Evolutionary conservation across 768 basidiomycete species (phyloP).

Genomic region (Tricholoma terreum): DNA sequence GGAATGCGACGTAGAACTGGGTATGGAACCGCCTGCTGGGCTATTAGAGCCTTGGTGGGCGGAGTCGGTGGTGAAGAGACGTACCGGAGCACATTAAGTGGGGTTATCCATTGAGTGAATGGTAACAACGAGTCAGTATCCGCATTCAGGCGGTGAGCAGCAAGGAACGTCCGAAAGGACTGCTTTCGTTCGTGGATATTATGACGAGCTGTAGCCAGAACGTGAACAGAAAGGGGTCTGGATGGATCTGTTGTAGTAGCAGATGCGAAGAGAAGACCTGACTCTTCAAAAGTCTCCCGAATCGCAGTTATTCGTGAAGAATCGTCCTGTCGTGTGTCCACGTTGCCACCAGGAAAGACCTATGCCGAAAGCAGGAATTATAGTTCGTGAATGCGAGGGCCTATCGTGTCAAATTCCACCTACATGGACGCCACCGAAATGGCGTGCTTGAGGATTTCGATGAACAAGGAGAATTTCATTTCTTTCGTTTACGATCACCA

Average conservation of each 20-base stretch:
- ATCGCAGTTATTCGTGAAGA: slow-evolving; percentile 62
- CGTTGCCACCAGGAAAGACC: slow-evolving; percentile 80
- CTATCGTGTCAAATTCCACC: slow-evolving; percentile 19
- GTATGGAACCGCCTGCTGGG: slow-evolving; percentile 64
- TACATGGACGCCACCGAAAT: slow-evolving; percentile 69
- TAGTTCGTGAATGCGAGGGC: background rate
- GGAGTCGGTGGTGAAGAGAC: background rate
- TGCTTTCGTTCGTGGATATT: slow-evolving; percentile 52
- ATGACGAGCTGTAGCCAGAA: slow-evolving; percentile 52
- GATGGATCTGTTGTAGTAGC: slow-evolving; percentile 14
- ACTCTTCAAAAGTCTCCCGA: slow-evolving; percentile 76
- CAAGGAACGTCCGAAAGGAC: slow-evolving; percentile 53
- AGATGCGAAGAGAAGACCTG: slow-evolving; percentile 62
- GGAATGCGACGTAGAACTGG: slow-evolving; percentile 66
- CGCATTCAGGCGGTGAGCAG: slow-evolving; percentile 38
- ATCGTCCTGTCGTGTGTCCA: slow-evolving; percentile 56
- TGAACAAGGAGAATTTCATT: slow-evolving; percentile 74
- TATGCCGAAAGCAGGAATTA: slow-evolving; percentile 21
- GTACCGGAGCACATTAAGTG: slow-evolving; percentile 50
- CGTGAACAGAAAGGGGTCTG: slow-evolving; percentile 29
- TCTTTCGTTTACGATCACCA: slow-evolving; percentile 59
- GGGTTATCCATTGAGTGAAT: slow-evolving; percentile 76
- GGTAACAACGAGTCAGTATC: slow-evolving; percentile 52
- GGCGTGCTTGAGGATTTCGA: slow-evolving; percentile 58
- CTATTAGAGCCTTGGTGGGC: slow-evolving; percentile 2